Evolutionary conservation across 768 basidiomycete species (phyloP).

Genomic region (Mycena latifolia): DNA sequence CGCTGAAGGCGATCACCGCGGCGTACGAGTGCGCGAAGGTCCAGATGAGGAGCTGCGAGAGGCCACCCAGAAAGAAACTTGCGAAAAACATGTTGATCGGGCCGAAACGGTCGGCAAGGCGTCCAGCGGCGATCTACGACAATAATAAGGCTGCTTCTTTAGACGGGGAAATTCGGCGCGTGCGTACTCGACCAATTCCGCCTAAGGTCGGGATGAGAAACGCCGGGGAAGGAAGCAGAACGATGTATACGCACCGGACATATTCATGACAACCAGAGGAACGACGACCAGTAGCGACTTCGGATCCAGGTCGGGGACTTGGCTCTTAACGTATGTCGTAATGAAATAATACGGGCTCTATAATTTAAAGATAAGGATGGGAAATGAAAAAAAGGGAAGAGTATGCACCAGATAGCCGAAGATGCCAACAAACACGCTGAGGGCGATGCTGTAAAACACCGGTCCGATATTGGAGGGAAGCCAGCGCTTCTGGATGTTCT

Average conservation of each 20-base stretch:
- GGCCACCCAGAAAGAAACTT: conserved; percentile 48
- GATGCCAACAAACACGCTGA: conserved; percentile 45
- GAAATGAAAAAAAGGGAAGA: neutral
- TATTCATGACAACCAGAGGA: conserved; percentile 41
- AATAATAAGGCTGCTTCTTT: neutral
- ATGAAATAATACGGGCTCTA: conserved; percentile 41
- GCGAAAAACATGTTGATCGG: conserved; percentile 54
- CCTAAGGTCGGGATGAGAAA: conserved; percentile 14
- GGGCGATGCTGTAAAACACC: conserved; percentile 48
- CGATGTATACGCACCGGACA: conserved; percentile 31
- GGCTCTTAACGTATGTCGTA: conserved; percentile 35
- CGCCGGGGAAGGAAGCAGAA: neutral
- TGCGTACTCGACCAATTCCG: conserved; percentile 40
- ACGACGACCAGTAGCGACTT: conserved; percentile 38
- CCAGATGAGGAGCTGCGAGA: conserved; percentile 54
- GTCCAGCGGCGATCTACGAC: conserved; percentile 47
- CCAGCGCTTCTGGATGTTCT: conserved; percentile 37
- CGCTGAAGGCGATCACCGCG: conserved; percentile 45
- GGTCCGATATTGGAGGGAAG: conserved; percentile 37
- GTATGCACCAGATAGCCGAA: conserved; percentile 41
- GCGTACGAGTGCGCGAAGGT: conserved; percentile 48
- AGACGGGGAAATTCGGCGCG: conserved; percentile 12
- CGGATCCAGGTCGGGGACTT: conserved; percentile 34
- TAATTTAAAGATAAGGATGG: neutral
- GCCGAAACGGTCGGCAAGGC: conserved; percentile 52